A percentile compares a stretch with the other conserved stretches of the same genome.
These are phyloP conservation scores for Pseudoscleropodium purum DNA, from an alignment of 225 moss, liverwort and hornwort genomes.

Conservation along the genomic window DNA sequence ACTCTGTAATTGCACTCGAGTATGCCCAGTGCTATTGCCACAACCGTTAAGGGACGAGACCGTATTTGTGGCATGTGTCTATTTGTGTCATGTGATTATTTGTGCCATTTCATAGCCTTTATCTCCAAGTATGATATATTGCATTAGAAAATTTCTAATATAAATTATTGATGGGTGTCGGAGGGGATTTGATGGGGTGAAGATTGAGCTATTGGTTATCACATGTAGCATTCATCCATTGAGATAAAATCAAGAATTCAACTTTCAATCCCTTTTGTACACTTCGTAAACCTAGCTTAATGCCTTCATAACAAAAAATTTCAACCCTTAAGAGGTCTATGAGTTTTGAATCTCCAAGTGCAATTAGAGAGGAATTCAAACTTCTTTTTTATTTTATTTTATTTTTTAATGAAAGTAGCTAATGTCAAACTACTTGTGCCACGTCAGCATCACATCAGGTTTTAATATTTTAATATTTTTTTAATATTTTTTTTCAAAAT, in stretches of 20 bases:
- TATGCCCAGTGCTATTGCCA: neutral
- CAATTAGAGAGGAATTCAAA: too few species aligned
- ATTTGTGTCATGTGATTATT: neutral
- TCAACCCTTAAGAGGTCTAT: too few species aligned
- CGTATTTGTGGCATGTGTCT: neutral
- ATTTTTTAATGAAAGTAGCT: too few species aligned
- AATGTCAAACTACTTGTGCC: too few species aligned
- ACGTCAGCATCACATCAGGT: too few species aligned
- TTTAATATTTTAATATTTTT: too few species aligned
- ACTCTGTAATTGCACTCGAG: neutral
- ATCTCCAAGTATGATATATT: too few species aligned
- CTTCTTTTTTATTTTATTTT: too few species aligned
- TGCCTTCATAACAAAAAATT: too few species aligned
- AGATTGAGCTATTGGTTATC: neutral
- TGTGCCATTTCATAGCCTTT: neutral
- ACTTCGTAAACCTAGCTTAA: neutral
- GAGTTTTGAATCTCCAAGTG: too few species aligned
- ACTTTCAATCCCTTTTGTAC: neutral
- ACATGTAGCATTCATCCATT: neutral
- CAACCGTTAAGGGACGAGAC: neutral
- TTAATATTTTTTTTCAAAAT: too few species aligned
- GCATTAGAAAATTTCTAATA: too few species aligned
- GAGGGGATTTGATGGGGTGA: rapidly evolving
- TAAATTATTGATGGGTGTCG: neutral
- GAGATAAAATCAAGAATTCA: neutral